Evolutionary conservation across 345 rosid genomes (phyloP).

Genomic region (Linum tenue): DNA sequence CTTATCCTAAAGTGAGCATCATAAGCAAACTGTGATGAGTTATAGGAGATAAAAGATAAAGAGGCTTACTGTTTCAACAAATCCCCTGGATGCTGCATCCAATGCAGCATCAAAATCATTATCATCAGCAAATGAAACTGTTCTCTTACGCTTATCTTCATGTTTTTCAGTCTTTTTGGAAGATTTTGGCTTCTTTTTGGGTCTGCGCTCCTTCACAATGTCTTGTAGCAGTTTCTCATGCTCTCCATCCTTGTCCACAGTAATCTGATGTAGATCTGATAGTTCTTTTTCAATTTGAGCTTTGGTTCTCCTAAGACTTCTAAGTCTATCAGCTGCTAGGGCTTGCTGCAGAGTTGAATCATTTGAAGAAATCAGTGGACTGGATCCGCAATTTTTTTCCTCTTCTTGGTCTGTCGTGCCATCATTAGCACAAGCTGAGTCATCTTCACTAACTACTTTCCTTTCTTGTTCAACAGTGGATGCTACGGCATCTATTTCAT

Average conservation of each 20-base stretch:
- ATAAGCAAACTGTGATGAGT: slow-evolving; percentile 4
- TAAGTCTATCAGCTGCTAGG: slow-evolving; percentile 67
- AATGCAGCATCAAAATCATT: slow-evolving; percentile 73
- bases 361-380: slow-evolving; percentile 23
- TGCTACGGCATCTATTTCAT: slow-evolving; percentile 86
- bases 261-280: slow-evolving; percentile 26
- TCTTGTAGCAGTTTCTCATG: slow-evolving; percentile 33
- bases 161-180: slow-evolving; percentile 30
- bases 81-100: slow-evolving; percentile 79
- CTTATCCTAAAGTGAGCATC: slow-evolving; percentile 8
- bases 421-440: slow-evolving; percentile 12
- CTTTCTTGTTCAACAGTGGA: slow-evolving; percentile 47
- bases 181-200: slow-evolving; percentile 46
- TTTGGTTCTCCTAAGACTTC: slow-evolving; percentile 60
- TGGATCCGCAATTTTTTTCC: slow-evolving; percentile 25
- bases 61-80: slow-evolving; percentile 75
- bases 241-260: slow-evolving; percentile 22
- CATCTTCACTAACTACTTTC: slow-evolving; percentile 22
- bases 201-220: slow-evolving; percentile 48
- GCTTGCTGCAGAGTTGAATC: slow-evolving; percentile 68
- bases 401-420: slow-evolving; percentile 10
- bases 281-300: slow-evolving; percentile 59
- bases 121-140: slow-evolving; percentile 61
- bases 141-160: slow-evolving; percentile 41
- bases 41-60: neutral